A percentile compares a stretch with the other conserved stretches of the same genome.
Conservation (phyloP, 345 rosid genomes). For the Murraya koenigii region DNA sequence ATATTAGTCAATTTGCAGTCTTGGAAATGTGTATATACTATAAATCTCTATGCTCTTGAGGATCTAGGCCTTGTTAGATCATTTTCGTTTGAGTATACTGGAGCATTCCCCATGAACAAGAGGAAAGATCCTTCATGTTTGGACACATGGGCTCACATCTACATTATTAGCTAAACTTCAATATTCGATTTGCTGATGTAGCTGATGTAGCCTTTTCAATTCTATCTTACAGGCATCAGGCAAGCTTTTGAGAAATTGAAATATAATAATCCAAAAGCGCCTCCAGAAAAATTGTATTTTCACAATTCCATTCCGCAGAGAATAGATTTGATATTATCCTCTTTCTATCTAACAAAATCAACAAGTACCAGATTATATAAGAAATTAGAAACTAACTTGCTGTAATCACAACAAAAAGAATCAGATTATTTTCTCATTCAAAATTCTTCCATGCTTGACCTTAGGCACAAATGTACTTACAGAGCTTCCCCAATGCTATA, state of each 20-base stretch:
- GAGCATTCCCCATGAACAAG: background rate
- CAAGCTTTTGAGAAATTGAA: background rate
- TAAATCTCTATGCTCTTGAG: background rate
- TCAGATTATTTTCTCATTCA: slow-evolving; percentile 8
- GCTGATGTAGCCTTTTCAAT: no score
- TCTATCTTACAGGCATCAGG: background rate
- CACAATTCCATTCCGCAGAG: background rate
- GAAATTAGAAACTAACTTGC: background rate
- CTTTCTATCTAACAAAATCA: slow-evolving; percentile 6
- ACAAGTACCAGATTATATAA: background rate
- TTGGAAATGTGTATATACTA: background rate
- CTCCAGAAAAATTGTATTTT: background rate
- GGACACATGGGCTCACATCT: no score
- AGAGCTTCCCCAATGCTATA: no score
- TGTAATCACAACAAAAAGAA: slow-evolving; percentile 24
- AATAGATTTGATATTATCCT: background rate
- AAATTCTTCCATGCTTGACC: slow-evolving; percentile 14
- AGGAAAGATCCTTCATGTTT: no score
- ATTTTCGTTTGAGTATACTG: background rate
- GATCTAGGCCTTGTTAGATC: background rate
- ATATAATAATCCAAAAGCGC: background rate
- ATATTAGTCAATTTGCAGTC: background rate
- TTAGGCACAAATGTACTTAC: background rate
- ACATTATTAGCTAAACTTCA: no score
- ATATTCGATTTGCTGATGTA: no score